A percentile compares a stretch with the other conserved stretches of the same genome.
Evolutionary conservation across 176 grass and related monocot genomes (phyloP).

Genomic region (Oryza brachyantha): DNA sequence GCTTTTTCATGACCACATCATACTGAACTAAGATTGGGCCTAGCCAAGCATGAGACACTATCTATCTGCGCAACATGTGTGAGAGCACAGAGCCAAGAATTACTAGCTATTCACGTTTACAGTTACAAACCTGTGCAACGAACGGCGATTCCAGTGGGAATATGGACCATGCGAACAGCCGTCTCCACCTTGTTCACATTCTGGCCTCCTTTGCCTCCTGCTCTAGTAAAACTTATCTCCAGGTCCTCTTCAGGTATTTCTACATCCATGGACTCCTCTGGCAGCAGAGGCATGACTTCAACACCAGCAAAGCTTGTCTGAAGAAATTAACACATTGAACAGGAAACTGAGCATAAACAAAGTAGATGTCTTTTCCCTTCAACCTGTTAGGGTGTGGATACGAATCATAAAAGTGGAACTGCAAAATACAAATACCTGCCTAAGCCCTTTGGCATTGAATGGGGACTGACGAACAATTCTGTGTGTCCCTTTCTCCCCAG

Average conservation of each 20-base stretch:
- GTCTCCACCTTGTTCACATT: constrained; percentile 99
- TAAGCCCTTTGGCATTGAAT: constrained; percentile 96
- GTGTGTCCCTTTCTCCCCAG: constrained; percentile 96
- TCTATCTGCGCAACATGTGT: not conserved
- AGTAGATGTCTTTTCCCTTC: not conserved
- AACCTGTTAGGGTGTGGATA: not conserved
- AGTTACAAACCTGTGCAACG: constrained; percentile 73
- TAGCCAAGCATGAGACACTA: not conserved
- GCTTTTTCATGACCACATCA: not conserved
- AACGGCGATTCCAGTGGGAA: constrained; percentile 85
- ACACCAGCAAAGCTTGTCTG: constrained; percentile 97
- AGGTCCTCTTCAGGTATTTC: constrained; percentile 97
- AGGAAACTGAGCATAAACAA: not conserved
- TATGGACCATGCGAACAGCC: constrained; percentile 92
- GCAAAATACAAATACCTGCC: constrained; percentile 57
- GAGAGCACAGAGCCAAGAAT: not conserved
- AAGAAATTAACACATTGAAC: not conserved
- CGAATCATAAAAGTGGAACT: not conserved
- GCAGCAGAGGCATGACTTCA: constrained; percentile 93
- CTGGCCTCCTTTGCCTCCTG: constrained; percentile 93
- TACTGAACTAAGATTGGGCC: not conserved
- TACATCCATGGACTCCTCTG: constrained; percentile 73
- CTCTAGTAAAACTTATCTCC: constrained; percentile 88
- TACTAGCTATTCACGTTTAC: not conserved
- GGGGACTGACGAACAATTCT: constrained; percentile 93